Conservation (phyloP, 495 filamentous ascomycete species). For the Penicillium subrubescens region DNA sequence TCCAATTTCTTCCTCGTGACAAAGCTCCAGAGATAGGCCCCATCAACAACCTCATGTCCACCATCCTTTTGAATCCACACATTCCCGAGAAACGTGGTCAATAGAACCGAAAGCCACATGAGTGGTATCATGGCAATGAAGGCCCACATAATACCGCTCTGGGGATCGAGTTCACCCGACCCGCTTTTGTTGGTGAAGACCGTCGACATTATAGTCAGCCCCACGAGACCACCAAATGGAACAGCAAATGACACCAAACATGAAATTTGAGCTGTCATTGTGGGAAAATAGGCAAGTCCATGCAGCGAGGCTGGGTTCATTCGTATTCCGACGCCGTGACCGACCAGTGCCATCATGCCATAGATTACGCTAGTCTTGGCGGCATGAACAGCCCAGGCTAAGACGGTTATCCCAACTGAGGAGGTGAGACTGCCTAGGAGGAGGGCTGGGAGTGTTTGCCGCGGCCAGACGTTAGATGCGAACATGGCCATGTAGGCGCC, state of each 20-base stretch:
- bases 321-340: slow-evolving; percentile 55
- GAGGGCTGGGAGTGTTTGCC: slow-evolving; percentile 55
- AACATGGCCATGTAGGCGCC: slow-evolving; percentile 58
- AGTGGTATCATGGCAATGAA: slow-evolving; percentile 58
- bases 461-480: slow-evolving; percentile 56
- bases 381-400: slow-evolving; percentile 49
- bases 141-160: slow-evolving; percentile 51
- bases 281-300: slow-evolving; percentile 54
- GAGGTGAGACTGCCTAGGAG: slow-evolving; percentile 50
- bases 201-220: slow-evolving; percentile 59
- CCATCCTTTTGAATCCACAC: slow-evolving; percentile 50
- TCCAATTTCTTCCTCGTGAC: slow-evolving; percentile 9
- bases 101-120: slow-evolving; percentile 49
- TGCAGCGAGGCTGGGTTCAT: slow-evolving; percentile 55
- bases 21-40: slow-evolving; percentile 19
- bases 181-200: slow-evolving; percentile 60
- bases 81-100: slow-evolving; percentile 52
- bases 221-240: slow-evolving; percentile 60
- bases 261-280: slow-evolving; percentile 50
- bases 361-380: slow-evolving; percentile 46
- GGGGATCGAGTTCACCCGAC: slow-evolving; percentile 37
- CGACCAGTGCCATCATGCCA: slow-evolving; percentile 62
- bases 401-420: slow-evolving; percentile 46
- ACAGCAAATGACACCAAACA: slow-evolving; percentile 53
- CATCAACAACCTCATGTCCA: slow-evolving; percentile 21